Evolutionary conservation across 768 basidiomycete species (phyloP), one percentile per base, ranked within the genome.

Genomic region (Leccinum boreale): DNA sequence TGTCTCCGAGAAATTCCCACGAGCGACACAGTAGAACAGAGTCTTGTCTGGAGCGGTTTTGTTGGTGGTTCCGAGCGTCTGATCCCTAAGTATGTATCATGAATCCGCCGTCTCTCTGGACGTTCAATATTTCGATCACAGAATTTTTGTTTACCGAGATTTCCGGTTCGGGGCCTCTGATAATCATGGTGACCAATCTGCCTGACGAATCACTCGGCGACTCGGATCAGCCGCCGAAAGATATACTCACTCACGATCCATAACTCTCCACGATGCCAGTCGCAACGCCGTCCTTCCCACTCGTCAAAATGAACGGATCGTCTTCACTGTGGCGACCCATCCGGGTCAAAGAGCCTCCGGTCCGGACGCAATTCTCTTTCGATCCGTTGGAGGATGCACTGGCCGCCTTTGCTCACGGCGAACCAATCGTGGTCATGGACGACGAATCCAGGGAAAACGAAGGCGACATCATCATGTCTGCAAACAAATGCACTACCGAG

Each of bases 371-470:
- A 12, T 91, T 90, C 67, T 66, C 81, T 0, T 95, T 98, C 64
- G 94, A 98, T 66, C 58, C 84, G 0, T 84, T 98, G 61, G 85
- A 90, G 58, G 87, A 85, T 15, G 92, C 95, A 0, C 72, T 98
- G 26, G 81, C 73, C 5, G 89, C 90, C 3, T 90, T 94, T 68
- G 77, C 76, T 3, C 78, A 78, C 4, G 95, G 95, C 2, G 92
- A 96, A 68, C 94, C 98, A 62, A 79, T 99, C 55, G 91, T 99
- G 1, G 97, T 98, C 6, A 94, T 98, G 89, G 97, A 99, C 71
- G 96, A 98, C 73, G 92, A 97, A 74, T 79, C 80, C 62, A 79
- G 97, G 58, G 97, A 99, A 76, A 99, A 99, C 70, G 97, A 99
- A 70, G 96, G 97, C 2, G 97, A 99, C 73, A 76, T 99, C 57